Evolutionary conservation across 345 rosid species (phyloP).

Genomic region (Pelargonium nanum): DNA sequence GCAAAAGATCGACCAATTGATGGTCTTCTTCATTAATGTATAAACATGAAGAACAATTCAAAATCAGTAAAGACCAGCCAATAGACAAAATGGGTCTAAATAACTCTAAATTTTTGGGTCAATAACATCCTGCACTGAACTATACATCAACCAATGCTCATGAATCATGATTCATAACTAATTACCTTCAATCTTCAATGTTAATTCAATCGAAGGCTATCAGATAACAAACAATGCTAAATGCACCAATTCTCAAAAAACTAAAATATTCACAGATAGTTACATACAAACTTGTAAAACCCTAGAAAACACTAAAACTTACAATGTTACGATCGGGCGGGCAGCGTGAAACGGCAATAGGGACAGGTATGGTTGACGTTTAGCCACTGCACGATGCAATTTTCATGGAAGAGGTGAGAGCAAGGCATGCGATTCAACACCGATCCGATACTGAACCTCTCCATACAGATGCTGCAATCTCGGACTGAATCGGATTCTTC

Average conservation of each 20-base stretch:
- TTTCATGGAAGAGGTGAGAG: not conserved
- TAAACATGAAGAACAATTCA: too few species aligned
- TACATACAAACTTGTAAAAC: not conserved
- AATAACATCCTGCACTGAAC: too few species aligned
- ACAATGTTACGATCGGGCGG: not conserved
- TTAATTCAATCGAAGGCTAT: too few species aligned
- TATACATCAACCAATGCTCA: too few species aligned
- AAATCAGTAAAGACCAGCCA: too few species aligned
- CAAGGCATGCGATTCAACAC: not conserved
- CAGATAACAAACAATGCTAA: too few species aligned
- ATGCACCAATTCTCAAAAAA: not conserved
- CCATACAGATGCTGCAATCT: not conserved
- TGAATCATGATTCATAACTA: too few species aligned
- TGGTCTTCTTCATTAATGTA: too few species aligned
- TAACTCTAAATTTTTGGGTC: too few species aligned
- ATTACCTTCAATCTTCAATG: too few species aligned
- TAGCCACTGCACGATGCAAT: not conserved
- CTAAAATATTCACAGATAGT: not conserved
- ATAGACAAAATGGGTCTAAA: too few species aligned
- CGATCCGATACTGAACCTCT: not conserved
- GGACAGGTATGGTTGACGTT: not conserved
- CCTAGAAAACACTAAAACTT: not conserved
- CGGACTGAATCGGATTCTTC: not conserved
- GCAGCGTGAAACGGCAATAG: not conserved
- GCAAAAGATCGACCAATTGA: too few species aligned